Evolutionary conservation across 306 rosid species (phyloP).

Genomic region (Prunus mira): DNA sequence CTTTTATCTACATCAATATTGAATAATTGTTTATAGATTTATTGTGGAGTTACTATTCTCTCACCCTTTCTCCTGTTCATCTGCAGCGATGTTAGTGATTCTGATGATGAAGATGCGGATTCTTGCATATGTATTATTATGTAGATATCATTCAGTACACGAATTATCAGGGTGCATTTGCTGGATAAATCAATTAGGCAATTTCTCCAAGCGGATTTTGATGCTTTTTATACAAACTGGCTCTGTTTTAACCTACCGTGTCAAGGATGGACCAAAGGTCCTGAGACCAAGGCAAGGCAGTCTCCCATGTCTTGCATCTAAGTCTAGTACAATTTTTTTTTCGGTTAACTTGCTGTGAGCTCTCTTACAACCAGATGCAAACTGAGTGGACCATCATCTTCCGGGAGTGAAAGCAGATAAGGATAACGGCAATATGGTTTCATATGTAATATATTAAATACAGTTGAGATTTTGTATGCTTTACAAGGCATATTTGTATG

Average conservation of each 20-base stretch:
- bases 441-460: conserved; percentile 32
- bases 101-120: conserved; percentile 72
- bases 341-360: conserved; percentile 22
- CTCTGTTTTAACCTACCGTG: conserved; percentile 19
- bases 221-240: conserved; percentile 20
- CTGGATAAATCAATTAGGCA: conserved; percentile 38
- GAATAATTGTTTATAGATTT: background rate
- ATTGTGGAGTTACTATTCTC: background rate
- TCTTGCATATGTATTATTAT: conserved; percentile 73
- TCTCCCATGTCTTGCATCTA: conserved; percentile 29
- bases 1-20: background rate
- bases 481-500: conserved; percentile 13
- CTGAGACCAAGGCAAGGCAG: conserved; percentile 25
- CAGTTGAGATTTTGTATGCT: conserved; percentile 20
- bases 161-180: conserved; percentile 33
- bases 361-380: conserved; percentile 20
- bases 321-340: conserved; percentile 32
- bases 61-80: conserved; percentile 30
- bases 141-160: conserved; percentile 47
- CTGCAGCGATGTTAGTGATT: conserved; percentile 78
- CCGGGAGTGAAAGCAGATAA: conserved; percentile 23
- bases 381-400: conserved; percentile 22
- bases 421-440: conserved; percentile 27
- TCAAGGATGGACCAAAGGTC: conserved; percentile 33
- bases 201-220: conserved; percentile 28